Evolutionary conservation across 768 basidiomycete species (phyloP), one percentile per base, ranked within the genome.

Genomic region (Tricholoma sp.): DNA sequence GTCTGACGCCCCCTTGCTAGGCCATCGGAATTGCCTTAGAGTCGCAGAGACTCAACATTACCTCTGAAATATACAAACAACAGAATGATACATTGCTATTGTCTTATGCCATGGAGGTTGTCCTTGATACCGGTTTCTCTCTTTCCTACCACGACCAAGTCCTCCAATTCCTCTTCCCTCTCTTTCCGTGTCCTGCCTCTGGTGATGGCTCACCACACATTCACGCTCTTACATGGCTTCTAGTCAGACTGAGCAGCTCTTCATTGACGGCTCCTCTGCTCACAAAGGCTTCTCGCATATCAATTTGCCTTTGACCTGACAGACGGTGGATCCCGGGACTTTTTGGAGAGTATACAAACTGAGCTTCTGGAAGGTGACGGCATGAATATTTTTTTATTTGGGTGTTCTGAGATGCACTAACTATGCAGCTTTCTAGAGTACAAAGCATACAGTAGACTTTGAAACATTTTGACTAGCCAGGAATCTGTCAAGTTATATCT

Each of bases 11-110:
- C 17, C 17, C n/a, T 24, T 33, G 58, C 39, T 61, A 95, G 91
- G 95, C 94, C 8, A 88, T 98, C 60, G 95, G 97, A 20, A 91
- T 99, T 64, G 96, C 96, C 4, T 80, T 99, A 10, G 95, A 98
- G 66, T 87, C 95, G 28, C 88, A 79, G 59, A 86, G 95, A 44
- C 74, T 98, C 18, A 96, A 98, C 65, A 76, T 98, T 17, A 84
- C 98, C 62, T 80, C 87, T 57, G 76, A 80, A 41, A 82, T 98
- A 50, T 95, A 89, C 69, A 68, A 82, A 39, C 74, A 81, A 58
- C 89, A 88, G 4, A 76, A 80, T 42, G 96, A 98, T 63, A 83
- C 85, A 11, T 80, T 81, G 7, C 76, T 98, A 5, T 79, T 99
- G 6, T 83, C 89, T 24, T 99, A 98, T 68, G 84, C 96, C 28